Evolutionary conservation across 1,139 yeast species (phyloP), one percentile per base, ranked within the genome.

Genomic region (Komagataea norvegica): DNA sequence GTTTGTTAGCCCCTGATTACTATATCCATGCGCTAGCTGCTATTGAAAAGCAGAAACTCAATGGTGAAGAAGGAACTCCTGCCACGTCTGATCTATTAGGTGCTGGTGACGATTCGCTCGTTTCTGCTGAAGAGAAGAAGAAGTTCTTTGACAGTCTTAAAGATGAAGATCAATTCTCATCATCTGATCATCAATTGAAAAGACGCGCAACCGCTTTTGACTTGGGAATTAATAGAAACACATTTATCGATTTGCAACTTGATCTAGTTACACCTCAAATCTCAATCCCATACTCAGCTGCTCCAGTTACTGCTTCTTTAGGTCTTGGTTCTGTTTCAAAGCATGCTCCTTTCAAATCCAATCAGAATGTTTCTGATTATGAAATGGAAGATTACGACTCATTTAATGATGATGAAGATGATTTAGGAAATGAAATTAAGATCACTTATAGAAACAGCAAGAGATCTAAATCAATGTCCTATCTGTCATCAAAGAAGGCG

Each of bases 261-360:
- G 82, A 77, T 47, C 43, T 63, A 33, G 52, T 58, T 13, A 63
- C 70, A 39, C 66, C 78, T 9, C 73, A 74, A 49, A 62, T 77
- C 48, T 71, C 77, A 43, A 79, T 81, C 42, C 91, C 89, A 8
- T 81, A 81, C 51, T 67, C 78, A 29, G 72, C 81, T 23, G 87
- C 89, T 18, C 91, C 91, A 1, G 89, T 82, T 3, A 78, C 89
- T 22, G 87, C 87, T 14, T 75, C 83, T 1, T 60, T 79, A 33
- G 57, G 58, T 22, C 25, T 38, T 21, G 47, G 49, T 5, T 38
- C 47, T 3, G 31, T 46, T 6, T 37, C 41, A 11, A 43, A 39
- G 28, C 28, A 34, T 9, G 25, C 42, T 7, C 16, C 44, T 3
- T 35, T 37, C 5, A 41, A 38, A 23, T 38, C 43, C 1, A 34